Evolutionary conservation across 1,139 yeast genomes (phyloP).

Genomic region (Kodamaea alishanica): DNA sequence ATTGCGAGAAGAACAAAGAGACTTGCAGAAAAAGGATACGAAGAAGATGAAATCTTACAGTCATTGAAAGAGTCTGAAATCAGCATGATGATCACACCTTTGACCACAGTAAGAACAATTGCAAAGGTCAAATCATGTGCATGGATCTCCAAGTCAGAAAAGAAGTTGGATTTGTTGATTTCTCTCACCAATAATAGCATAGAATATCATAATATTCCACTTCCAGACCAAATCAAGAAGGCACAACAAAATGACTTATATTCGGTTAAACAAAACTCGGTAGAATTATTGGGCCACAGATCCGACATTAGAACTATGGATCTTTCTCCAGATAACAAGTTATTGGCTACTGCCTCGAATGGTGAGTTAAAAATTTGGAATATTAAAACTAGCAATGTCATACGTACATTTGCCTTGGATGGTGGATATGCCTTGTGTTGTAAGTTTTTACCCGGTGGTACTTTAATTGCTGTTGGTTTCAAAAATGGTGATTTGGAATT

Average conservation of each 20-base stretch:
- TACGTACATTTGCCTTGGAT: constrained; percentile 68
- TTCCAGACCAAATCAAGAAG: constrained; percentile 47
- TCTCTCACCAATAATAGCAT: constrained; percentile 72
- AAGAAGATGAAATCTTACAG: constrained; percentile 57
- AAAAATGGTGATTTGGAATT: constrained; percentile 82
- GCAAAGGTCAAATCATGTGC: constrained; percentile 55
- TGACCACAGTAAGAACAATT: constrained; percentile 55
- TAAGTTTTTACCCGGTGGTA: constrained; percentile 87
- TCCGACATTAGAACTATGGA: constrained; percentile 84
- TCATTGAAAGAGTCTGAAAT: constrained; percentile 54
- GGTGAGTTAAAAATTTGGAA: constrained; percentile 92
- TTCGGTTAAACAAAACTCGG: constrained; percentile 42
- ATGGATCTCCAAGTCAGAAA: constrained; percentile 48
- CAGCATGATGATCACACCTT: constrained; percentile 59
- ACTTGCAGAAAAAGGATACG: constrained; percentile 61
- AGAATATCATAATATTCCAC: constrained; percentile 58
- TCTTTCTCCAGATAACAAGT: constrained; percentile 72
- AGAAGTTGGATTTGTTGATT: constrained; percentile 55
- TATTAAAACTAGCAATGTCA: constrained; percentile 63
- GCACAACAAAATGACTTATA: constrained; percentile 38
- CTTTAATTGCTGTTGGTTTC: constrained; percentile 84
- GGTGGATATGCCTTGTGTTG: constrained; percentile 85
- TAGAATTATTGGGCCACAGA: constrained; percentile 84
- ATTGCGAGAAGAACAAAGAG: constrained; percentile 76
- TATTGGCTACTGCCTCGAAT: constrained; percentile 86